phyloP scores from a whole-genome alignment of 2,329 filamentous ascomycete species.

The Aspergillus ruber region DNA sequence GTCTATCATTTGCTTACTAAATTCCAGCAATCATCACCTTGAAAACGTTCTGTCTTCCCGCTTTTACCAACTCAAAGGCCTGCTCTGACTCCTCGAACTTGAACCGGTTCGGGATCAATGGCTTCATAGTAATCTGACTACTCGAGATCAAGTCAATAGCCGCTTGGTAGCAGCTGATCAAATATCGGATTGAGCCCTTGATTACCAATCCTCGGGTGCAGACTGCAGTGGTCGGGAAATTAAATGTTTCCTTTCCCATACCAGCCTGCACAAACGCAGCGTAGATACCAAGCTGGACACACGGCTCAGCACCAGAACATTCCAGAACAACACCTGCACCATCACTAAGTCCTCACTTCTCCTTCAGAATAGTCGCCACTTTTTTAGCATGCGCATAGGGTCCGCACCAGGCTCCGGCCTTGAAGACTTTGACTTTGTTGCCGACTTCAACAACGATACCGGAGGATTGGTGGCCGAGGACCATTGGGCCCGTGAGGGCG shows the following conservation, averaged over 20 bases:
- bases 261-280: slow-evolving; percentile 25
- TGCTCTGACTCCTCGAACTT: not conserved
- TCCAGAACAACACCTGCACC: slow-evolving; percentile 25
- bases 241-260: slow-evolving; percentile 30
- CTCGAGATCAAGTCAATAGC: slow-evolving; percentile 30
- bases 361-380: not conserved
- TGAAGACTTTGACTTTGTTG: not conserved
- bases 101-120: not conserved
- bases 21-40: not conserved
- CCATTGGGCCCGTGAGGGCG: slow-evolving; percentile 23
- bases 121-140: slow-evolving; percentile 12
- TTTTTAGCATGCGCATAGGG: not conserved
- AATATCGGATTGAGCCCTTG: slow-evolving; percentile 22
- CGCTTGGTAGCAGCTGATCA: slow-evolving; percentile 21
- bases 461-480: not conserved
- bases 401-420: not conserved
- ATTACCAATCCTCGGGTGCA: slow-evolving; percentile 26
- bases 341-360: not conserved
- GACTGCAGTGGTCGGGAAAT: slow-evolving; percentile 26
- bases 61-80: not conserved
- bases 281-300: slow-evolving; percentile 38
- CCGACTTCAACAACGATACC: not conserved
- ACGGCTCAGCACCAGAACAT: slow-evolving; percentile 35
- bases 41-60: not conserved
- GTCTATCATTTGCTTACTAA: not conserved